Conservation (phyloP, 2,329 filamentous ascomycete species). For the Pyrenochaeta sp. region DNA sequence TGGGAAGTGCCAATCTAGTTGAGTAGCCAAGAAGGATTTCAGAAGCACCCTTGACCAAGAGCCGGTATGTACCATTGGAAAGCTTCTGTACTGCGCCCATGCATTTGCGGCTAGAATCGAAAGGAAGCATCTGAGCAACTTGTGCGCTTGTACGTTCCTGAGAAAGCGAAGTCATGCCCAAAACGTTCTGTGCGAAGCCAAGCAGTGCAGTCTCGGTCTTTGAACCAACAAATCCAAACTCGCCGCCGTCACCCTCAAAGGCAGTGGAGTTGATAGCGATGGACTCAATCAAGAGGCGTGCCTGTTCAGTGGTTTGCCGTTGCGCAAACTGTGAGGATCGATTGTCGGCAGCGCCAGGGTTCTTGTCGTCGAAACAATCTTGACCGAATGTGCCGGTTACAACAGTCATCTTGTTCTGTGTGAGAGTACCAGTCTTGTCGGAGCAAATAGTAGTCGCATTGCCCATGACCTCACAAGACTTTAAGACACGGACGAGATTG, state of each 20-base stretch:
- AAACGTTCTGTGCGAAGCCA: slow-evolving; percentile 69
- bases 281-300: slow-evolving; percentile 63
- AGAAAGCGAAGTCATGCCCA: slow-evolving; percentile 68
- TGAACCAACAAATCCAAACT: slow-evolving; percentile 69
- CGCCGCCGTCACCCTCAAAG: slow-evolving; percentile 51
- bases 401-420: slow-evolving; percentile 57
- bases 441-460: slow-evolving; percentile 48
- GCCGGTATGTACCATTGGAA: slow-evolving; percentile 61
- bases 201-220: slow-evolving; percentile 80
- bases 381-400: slow-evolving; percentile 73
- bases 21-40: slow-evolving; percentile 58
- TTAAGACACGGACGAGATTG: slow-evolving; percentile 45
- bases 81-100: slow-evolving; percentile 71
- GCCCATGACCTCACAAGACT: slow-evolving; percentile 46
- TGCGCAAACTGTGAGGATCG: slow-evolving; percentile 51
- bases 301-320: slow-evolving; percentile 49
- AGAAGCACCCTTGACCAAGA: slow-evolving; percentile 61
- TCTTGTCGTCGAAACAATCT: slow-evolving; percentile 58
- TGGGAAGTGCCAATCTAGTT: slow-evolving; percentile 50
- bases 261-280: slow-evolving; percentile 47
- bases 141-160: slow-evolving; percentile 68
- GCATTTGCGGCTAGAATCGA: slow-evolving; percentile 71
- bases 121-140: slow-evolving; percentile 63
- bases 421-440: slow-evolving; percentile 48
- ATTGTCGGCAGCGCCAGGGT: slow-evolving; percentile 56